Percentiles rank a stretch among this genome's conserved stretches.
Conservation (phyloP, 2,329 filamentous ascomycete species). For the Ophiocordyceps camponoti-leonardi region DNA sequence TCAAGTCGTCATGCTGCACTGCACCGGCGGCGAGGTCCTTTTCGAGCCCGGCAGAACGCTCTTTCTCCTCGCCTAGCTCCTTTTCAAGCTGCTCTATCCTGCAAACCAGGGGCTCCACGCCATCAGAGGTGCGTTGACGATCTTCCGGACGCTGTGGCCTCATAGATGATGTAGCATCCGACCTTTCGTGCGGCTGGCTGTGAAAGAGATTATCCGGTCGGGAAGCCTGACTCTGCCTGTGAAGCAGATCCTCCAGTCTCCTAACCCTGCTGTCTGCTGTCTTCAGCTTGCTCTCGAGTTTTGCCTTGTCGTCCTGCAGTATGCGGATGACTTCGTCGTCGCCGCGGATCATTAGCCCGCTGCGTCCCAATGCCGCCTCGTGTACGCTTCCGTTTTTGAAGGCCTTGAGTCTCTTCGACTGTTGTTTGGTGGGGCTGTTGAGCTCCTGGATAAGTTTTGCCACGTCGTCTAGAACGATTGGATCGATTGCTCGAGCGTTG, state of each 20-base stretch:
- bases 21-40: constrained; percentile 46
- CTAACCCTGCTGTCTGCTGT: constrained; percentile 82
- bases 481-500: constrained; percentile 46
- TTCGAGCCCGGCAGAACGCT: constrained; percentile 47
- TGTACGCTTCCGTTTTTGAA: constrained; percentile 96
- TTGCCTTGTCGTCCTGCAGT: constrained; percentile 69
- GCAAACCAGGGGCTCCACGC: constrained; percentile 25
- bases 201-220: constrained; percentile 40
- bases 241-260: constrained; percentile 79
- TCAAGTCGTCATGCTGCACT: constrained; percentile 42
- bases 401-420: constrained; percentile 71
- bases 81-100: constrained; percentile 52
- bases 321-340: constrained; percentile 65
- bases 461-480: constrained; percentile 52
- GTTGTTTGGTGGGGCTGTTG: constrained; percentile 67
- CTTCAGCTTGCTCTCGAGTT: constrained; percentile 55
- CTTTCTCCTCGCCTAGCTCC: constrained; percentile 59
- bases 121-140: constrained; percentile 27
- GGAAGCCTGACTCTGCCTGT: constrained; percentile 54
- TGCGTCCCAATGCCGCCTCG: constrained; percentile 74
- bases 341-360: constrained; percentile 69
- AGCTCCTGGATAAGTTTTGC: constrained; percentile 63
- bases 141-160: constrained; percentile 26
- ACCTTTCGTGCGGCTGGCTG: constrained; percentile 28
- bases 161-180: constrained; percentile 31